Evolutionary conservation across 306 rosid genomes (phyloP).

Genomic region (Castanea crenata): DNA sequence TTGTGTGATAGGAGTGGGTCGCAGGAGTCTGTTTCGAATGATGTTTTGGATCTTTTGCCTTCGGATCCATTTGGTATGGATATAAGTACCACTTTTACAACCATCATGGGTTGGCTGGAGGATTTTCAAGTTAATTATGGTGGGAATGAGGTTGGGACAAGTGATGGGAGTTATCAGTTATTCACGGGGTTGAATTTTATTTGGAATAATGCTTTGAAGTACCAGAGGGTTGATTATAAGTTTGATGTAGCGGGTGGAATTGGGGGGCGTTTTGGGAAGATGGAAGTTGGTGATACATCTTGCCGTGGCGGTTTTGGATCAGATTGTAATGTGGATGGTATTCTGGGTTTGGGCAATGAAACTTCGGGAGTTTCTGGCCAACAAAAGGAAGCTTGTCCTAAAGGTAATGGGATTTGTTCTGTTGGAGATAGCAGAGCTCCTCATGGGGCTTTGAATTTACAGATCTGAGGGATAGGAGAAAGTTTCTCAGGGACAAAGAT

Average conservation of each 20-base stretch:
- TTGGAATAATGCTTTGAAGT: slow-evolving; percentile 59
- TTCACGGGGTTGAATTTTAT: slow-evolving; percentile 64
- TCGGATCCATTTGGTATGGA: slow-evolving; percentile 92
- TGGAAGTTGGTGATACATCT: slow-evolving; percentile 32
- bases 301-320: slow-evolving; percentile 34
- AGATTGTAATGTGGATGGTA: slow-evolving; percentile 22
- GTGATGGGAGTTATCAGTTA: slow-evolving; percentile 43
- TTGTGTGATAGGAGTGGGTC: slow-evolving; percentile 50
- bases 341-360: slow-evolving; percentile 17
- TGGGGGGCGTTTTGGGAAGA: slow-evolving; percentile 32
- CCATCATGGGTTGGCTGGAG: slow-evolving; percentile 81
- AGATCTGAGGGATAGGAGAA: no score
- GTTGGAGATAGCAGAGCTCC: slow-evolving; percentile 43
- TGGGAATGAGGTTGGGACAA: slow-evolving; percentile 37
- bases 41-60: slow-evolving; percentile 84
- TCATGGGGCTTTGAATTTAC: slow-evolving; percentile 48
- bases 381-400: slow-evolving; percentile 16
- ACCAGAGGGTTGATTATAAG: slow-evolving; percentile 41
- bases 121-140: slow-evolving; percentile 66
- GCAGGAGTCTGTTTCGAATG: slow-evolving; percentile 62
- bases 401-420: slow-evolving; percentile 20
- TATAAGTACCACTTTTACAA: slow-evolving; percentile 63
- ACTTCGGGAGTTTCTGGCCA: slow-evolving; percentile 18
- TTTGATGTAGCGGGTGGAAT: slow-evolving; percentile 19
- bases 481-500: no score